Evolutionary conservation across 2,329 filamentous ascomycete genomes (phyloP).

Genomic region (Diaporthe vaccinii): DNA sequence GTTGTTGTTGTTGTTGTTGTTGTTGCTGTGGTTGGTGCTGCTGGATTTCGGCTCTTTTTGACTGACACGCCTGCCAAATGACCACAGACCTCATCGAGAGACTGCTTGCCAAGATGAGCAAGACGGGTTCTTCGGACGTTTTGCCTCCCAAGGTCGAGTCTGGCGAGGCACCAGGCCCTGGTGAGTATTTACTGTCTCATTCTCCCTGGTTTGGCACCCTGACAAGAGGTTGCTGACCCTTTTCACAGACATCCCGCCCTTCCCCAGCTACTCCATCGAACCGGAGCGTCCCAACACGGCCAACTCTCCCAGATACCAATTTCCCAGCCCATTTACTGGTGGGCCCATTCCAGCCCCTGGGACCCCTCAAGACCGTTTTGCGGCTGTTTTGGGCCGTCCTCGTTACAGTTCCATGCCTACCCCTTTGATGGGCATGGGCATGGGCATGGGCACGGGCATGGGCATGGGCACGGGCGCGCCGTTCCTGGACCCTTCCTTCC

Average conservation of each 20-base stretch:
- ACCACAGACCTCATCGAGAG: background rate
- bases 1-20: background rate
- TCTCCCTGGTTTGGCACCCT: background rate
- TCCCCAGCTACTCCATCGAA: slow-evolving; percentile 12
- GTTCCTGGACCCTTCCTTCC: background rate
- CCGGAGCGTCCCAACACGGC: background rate
- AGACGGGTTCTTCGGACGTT: background rate
- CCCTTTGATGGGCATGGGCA: background rate
- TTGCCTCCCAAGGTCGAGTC: background rate
- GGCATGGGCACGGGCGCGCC: background rate
- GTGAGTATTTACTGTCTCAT: background rate
- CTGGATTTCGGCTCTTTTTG: background rate
- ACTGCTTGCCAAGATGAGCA: slow-evolving; percentile 20
- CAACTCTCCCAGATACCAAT: background rate
- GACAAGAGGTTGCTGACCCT: background rate
- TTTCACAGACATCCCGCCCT: background rate
- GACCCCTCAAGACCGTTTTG: slow-evolving; percentile 36
- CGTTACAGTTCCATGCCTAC: slow-evolving; percentile 1
- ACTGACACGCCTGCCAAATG: slow-evolving; percentile 5
- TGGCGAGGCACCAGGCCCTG: slow-evolving; percentile 1
- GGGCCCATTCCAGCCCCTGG: slow-evolving; percentile 24
- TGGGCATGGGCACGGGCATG: background rate
- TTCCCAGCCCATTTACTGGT: background rate
- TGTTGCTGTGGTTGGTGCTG: background rate
- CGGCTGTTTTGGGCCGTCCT: slow-evolving; percentile 28